Evolutionary conservation across 2,329 filamentous ascomycete species (phyloP).

Genomic region (Aspergillus brasiliensis): DNA sequence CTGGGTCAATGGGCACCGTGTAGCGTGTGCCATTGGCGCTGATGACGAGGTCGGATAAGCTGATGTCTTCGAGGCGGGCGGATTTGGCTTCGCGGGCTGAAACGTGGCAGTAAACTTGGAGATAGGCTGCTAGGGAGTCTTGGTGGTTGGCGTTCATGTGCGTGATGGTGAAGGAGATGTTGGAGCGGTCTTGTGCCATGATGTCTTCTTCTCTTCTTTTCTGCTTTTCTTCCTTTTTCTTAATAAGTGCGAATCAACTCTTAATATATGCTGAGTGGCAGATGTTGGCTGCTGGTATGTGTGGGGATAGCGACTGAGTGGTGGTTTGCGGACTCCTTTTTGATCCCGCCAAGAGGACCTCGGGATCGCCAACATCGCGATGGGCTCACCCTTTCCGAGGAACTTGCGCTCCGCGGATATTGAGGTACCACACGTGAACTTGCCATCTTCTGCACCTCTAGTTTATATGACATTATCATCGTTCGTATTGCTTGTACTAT

Average conservation of each 20-base stretch:
- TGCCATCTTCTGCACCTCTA: no score
- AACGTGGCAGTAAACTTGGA: slow-evolving; percentile 69
- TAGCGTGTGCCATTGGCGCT: slow-evolving; percentile 51
- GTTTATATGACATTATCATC: no score
- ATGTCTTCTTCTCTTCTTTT: not conserved
- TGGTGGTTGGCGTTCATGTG: slow-evolving; percentile 89
- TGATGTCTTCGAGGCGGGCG: slow-evolving; percentile 67
- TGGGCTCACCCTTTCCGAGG: no score
- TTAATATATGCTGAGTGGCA: not conserved
- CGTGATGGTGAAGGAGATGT: slow-evolving; percentile 65
- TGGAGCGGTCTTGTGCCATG: slow-evolving; percentile 26
- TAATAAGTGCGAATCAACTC: no score
- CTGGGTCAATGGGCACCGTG: slow-evolving; percentile 67
- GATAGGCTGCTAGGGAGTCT: slow-evolving; percentile 72
- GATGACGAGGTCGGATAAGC: slow-evolving; percentile 64
- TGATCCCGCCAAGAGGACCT: no score
- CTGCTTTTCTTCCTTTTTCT: not conserved
- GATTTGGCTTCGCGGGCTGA: slow-evolving; percentile 57
- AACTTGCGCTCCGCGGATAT: no score
- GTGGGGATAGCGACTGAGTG: no score
- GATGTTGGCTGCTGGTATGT: not conserved
- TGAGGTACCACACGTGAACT: no score
- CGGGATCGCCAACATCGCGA: no score
- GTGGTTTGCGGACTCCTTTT: no score
- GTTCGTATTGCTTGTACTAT: no score